A percentile compares a stretch with the other conserved stretches of the same genome.
Conservation (phyloP, 768 basidiomycete genomes). For the Tulasnella sp. region DNA sequence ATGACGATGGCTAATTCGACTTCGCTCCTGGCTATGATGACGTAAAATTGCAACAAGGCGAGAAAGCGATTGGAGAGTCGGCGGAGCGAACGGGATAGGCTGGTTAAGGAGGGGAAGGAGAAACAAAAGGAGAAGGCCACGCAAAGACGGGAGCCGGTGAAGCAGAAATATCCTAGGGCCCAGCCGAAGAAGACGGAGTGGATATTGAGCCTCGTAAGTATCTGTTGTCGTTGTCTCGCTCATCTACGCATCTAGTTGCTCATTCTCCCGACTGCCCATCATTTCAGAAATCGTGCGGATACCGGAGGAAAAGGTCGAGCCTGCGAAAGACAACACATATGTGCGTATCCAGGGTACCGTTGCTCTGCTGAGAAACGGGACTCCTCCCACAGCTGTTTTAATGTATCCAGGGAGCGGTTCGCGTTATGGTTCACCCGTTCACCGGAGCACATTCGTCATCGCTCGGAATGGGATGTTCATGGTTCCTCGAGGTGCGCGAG, state of each 20-base stretch:
- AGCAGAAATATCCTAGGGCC: not conserved
- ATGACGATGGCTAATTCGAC: not conserved
- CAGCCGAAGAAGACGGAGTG: constrained; percentile 6
- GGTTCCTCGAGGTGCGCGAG: constrained; percentile 68
- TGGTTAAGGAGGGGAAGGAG: not conserved
- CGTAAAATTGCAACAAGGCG: too few species aligned
- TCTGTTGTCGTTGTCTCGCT: not conserved
- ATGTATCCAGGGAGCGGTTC: constrained; percentile 82
- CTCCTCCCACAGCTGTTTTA: constrained; percentile 51
- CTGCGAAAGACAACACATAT: constrained; percentile 88
- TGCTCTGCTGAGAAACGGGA: not conserved
- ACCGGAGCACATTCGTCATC: constrained; percentile 69
- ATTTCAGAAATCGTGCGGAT: constrained; percentile 34
- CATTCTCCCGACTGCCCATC: constrained; percentile 10
- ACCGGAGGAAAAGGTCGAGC: constrained; percentile 43
- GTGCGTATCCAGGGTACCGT: constrained; percentile 40
- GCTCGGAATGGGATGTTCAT: constrained; percentile 80
- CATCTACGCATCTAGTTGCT: not conserved
- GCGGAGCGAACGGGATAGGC: not conserved
- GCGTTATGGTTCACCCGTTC: constrained; percentile 75
- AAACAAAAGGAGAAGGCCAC: not conserved
- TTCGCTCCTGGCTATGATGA: not conserved
- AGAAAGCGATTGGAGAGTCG: not conserved
- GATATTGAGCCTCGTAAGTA: not conserved
- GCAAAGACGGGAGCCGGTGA: not conserved